Base-by-base conservation (phyloP, 2,329 filamentous ascomycete species). In the Ophiognomonia clavigignenti-juglandacearum region DNA sequence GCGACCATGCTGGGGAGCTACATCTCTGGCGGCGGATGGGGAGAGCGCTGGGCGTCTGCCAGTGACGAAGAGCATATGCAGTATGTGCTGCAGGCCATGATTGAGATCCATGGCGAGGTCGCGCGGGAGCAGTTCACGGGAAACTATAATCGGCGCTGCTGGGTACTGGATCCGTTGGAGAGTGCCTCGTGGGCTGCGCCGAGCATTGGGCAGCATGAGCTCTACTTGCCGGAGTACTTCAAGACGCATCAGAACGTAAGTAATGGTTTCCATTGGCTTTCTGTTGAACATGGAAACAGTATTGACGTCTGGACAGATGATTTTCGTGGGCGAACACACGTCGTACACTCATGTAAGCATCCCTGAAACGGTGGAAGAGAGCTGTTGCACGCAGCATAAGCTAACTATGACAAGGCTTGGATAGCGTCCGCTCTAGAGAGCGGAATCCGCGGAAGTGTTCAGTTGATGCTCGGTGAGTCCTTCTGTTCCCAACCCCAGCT, bases 221-320 rank as follows among this genome's bases (percentile, higher is more conserved):
- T 87, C 20, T 88, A 84, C 55, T 67, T 88, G 8, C 84, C 85
- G 0, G 79, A 83, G n/a, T 88, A 86, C 58, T 86, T 84, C 57
- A 77, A 82, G 59, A 87, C 83, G 0, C 79, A 88, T 61, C 74
- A 74, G 53, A 78, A 82, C 39, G 69, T 72, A 43, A 55, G 65
- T 59, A 7, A 26, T 19, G 27, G 27, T 6, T 14, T 37, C 18
- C 23, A 11, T 29, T 26, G 18, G 13, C 22, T 31, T 13, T 48
- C 18, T 37, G 29, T 10, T 31, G 10, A 31, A 7, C 26, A 31
- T 27, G 39, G 20, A 26, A n/a, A 38, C 6, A 3, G 23, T 3
- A 20, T 14, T n/a, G 9, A 11, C 20, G 9, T 9, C 14, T 14
- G 42, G 44, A 13, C 43, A 75, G 65, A 81, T 83, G n/a, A 78